These are phyloP conservation scores for Salvia miltiorrhiza DNA, from an alignment of 257 asterid genomes.

Conservation along the genomic window DNA sequence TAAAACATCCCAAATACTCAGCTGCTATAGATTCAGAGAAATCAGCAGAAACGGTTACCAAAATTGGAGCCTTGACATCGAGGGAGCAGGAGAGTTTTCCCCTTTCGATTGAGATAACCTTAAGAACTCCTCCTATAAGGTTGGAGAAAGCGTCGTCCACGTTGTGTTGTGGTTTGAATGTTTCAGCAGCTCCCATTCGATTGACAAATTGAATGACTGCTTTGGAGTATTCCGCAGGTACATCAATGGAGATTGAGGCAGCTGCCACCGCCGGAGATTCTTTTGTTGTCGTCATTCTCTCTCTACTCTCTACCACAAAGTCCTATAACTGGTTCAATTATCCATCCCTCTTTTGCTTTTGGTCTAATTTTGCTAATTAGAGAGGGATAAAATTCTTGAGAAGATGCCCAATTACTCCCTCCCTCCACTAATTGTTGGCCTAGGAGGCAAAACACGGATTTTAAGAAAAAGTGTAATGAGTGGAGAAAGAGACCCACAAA, in stretches of 20 bases:
- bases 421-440: too few species aligned
- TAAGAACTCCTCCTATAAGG: constrained; percentile 52
- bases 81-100: constrained; percentile 74
- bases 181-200: constrained; percentile 20
- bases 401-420: too few species aligned
- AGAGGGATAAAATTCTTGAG: too few species aligned
- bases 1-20: background rate
- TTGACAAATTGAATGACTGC: constrained; percentile 15
- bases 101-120: constrained; percentile 44
- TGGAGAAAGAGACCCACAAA: too few species aligned
- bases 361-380: background rate
- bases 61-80: constrained; percentile 49
- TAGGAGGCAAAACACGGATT: too few species aligned
- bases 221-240: constrained; percentile 21
- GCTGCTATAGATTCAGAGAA: background rate
- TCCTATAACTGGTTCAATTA: too few species aligned
- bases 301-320: too few species aligned
- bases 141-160: constrained; percentile 51
- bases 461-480: too few species aligned
- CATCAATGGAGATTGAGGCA: constrained; percentile 14
- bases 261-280: constrained; percentile 21
- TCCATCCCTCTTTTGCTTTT: background rate
- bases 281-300: constrained; percentile 10
- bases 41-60: constrained; percentile 39
- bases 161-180: constrained; percentile 36